These are phyloP conservation scores for Nakazawaea wickerhamii DNA, from an alignment of 805 yeast genomes.

Conservation along the genomic window DNA sequence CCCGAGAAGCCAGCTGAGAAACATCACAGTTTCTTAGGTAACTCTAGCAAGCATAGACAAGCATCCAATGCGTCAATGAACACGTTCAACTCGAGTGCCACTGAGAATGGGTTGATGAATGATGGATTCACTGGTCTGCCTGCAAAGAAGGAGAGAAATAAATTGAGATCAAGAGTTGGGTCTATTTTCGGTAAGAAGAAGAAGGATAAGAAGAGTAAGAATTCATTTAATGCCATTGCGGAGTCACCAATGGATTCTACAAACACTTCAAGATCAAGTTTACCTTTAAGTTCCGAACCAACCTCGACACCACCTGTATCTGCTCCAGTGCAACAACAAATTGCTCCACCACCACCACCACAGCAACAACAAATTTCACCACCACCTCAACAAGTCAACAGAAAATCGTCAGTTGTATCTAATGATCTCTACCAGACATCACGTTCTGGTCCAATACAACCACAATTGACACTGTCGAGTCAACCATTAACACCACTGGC, in stretches of 20 bases:
- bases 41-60: slow-evolving; percentile 1
- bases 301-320: slow-evolving; percentile 5
- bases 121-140: slow-evolving; percentile 17
- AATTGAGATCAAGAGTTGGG: slow-evolving; percentile 66
- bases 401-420: slow-evolving; percentile 2
- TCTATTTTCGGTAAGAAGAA: slow-evolving; percentile 67
- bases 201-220: slow-evolving; percentile 27
- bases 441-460: not conserved
- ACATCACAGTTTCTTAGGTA: slow-evolving; percentile 9
- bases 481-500: slow-evolving; percentile 20
- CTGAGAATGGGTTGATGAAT: slow-evolving; percentile 7
- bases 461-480: slow-evolving; percentile 11
- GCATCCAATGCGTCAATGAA: slow-evolving; percentile 8
- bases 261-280: slow-evolving; percentile 14
- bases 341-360: slow-evolving; percentile 6
- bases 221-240: slow-evolving; percentile 19
- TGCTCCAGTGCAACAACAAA: slow-evolving; percentile 1
- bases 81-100: slow-evolving; percentile 4
- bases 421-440: slow-evolving; percentile 7
- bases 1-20: slow-evolving; percentile 12
- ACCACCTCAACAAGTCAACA: not conserved
- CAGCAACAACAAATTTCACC: not conserved
- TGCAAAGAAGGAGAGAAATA: slow-evolving; percentile 28
- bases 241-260: slow-evolving; percentile 28
- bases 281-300: slow-evolving; percentile 16